Conservation (phyloP, 768 basidiomycete species). For the Zangia roseola region DNA sequence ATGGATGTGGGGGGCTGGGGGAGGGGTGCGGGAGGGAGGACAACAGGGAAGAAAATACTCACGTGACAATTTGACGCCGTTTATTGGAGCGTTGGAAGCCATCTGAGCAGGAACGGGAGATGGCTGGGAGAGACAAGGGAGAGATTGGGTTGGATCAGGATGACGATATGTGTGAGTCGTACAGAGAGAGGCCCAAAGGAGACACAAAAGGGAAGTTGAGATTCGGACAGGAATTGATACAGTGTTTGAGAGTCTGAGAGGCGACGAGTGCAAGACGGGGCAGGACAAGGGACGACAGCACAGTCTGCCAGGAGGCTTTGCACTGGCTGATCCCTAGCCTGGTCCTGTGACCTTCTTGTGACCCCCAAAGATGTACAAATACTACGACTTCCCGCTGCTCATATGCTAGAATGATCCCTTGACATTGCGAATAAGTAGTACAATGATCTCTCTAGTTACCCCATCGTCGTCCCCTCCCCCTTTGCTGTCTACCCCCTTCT, state of each 20-base stretch:
- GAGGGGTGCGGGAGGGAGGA: slow-evolving; percentile 15
- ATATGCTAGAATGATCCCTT: no score
- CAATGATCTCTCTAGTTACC: neutral
- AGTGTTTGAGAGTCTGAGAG: slow-evolving; percentile 4
- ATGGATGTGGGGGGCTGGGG: slow-evolving; percentile 23
- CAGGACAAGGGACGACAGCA: slow-evolving; percentile 26
- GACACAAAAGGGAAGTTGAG: no score
- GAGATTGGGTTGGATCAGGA: slow-evolving; percentile 14
- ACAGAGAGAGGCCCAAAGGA: neutral
- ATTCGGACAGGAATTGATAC: slow-evolving; percentile 15
- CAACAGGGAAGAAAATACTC: slow-evolving; percentile 37
- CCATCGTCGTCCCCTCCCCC: slow-evolving; percentile 2
- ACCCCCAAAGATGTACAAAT: slow-evolving; percentile 35
- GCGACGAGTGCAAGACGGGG: slow-evolving; percentile 15
- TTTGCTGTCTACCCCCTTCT: neutral
- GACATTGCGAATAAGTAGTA: no score
- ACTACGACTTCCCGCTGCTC: neutral
- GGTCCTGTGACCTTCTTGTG: slow-evolving; percentile 34
- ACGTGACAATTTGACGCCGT: slow-evolving; percentile 86
- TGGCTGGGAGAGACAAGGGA: slow-evolving; percentile 3
- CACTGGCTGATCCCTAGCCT: slow-evolving; percentile 17
- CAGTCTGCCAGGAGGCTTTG: slow-evolving; percentile 18
- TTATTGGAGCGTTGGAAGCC: slow-evolving; percentile 79
- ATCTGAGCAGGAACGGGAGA: slow-evolving; percentile 38
- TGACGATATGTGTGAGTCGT: slow-evolving; percentile 9